Conservation (phyloP, 306 rosid genomes). For the Styphnolobium japonicum region DNA sequence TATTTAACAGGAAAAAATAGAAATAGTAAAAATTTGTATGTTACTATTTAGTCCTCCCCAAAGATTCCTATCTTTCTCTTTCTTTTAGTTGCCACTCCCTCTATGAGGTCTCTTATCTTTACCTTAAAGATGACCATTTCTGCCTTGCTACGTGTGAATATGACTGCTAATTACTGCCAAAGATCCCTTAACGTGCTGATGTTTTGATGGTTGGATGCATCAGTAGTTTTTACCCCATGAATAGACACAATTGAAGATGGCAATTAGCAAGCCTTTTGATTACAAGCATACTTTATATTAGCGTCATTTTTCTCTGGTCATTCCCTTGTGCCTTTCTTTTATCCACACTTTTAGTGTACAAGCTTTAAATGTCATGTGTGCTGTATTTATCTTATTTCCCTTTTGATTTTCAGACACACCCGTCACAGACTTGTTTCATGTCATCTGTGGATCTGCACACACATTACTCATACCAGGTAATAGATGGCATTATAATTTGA, state of each 20-base stretch:
- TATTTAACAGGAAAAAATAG: background rate
- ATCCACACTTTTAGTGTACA: background rate
- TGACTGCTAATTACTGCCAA: background rate
- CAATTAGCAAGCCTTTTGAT: background rate
- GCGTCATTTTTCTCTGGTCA: background rate
- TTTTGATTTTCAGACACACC: slow-evolving; percentile 78
- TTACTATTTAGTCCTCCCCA: background rate
- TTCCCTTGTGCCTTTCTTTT: background rate
- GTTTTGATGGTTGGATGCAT: background rate
- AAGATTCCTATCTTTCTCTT: background rate
- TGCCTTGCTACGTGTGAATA: background rate
- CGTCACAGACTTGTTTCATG: slow-evolving; percentile 99
- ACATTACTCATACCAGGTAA: slow-evolving; percentile 99
- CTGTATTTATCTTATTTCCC: slow-evolving; percentile 24
- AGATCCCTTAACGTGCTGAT: slow-evolving; percentile 3
- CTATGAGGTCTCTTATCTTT: background rate
- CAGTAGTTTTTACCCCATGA: background rate
- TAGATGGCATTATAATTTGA: slow-evolving; percentile 10
- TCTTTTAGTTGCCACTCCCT: background rate
- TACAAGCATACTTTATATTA: background rate
- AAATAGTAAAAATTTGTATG: background rate
- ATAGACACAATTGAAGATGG: slow-evolving; percentile 10
- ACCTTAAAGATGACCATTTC: slow-evolving; percentile 15
- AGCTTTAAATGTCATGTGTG: slow-evolving; percentile 9
- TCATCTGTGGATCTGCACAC: slow-evolving; percentile 98